These are phyloP conservation scores for Nitzschia sp. DNA, from an alignment of 108 stramenopile species.

Conservation along the genomic window DNA sequence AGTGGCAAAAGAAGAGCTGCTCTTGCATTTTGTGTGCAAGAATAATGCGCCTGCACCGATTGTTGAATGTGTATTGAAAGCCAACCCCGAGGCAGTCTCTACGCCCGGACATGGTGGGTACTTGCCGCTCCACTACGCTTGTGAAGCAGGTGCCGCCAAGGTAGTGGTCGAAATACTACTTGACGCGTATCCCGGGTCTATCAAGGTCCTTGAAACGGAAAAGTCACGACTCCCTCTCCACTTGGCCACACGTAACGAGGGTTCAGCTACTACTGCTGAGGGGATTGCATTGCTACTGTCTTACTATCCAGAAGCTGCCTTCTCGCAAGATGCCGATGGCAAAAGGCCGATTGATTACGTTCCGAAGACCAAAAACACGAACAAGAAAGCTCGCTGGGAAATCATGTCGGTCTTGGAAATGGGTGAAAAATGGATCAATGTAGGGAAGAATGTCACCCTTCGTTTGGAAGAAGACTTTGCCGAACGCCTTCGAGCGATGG, in stretches of 20 bases:
- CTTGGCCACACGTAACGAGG: slow-evolving; percentile 68
- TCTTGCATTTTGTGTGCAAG: slow-evolving; percentile 59
- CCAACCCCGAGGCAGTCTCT: slow-evolving; percentile 42
- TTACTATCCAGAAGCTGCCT: slow-evolving; percentile 47
- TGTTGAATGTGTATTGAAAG: slow-evolving; percentile 41
- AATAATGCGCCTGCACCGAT: slow-evolving; percentile 50
- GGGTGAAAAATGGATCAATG: slow-evolving; percentile 4
- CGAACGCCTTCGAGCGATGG: slow-evolving; percentile 1
- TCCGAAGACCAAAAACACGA: neutral
- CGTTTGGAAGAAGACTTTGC: slow-evolving; percentile 22
- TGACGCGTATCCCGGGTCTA: slow-evolving; percentile 64
- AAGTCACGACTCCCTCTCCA: slow-evolving; percentile 65
- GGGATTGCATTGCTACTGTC: slow-evolving; percentile 45
- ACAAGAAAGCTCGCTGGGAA: slow-evolving; percentile 6
- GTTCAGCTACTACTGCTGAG: slow-evolving; percentile 41
- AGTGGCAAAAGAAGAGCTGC: slow-evolving; percentile 18
- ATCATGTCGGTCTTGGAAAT: slow-evolving; percentile 6
- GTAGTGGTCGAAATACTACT: slow-evolving; percentile 59
- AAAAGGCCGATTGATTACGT: slow-evolving; percentile 31
- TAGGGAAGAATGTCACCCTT: neutral
- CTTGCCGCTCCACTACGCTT: slow-evolving; percentile 77
- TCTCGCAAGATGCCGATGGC: slow-evolving; percentile 39
- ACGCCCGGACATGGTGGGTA: slow-evolving; percentile 50
- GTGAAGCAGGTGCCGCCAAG: slow-evolving; percentile 54
- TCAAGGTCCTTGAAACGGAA: slow-evolving; percentile 34